phyloP scores from a whole-genome alignment of 2,329 filamentous ascomycete genomes.

The Paecilomyces formosus region DNA sequence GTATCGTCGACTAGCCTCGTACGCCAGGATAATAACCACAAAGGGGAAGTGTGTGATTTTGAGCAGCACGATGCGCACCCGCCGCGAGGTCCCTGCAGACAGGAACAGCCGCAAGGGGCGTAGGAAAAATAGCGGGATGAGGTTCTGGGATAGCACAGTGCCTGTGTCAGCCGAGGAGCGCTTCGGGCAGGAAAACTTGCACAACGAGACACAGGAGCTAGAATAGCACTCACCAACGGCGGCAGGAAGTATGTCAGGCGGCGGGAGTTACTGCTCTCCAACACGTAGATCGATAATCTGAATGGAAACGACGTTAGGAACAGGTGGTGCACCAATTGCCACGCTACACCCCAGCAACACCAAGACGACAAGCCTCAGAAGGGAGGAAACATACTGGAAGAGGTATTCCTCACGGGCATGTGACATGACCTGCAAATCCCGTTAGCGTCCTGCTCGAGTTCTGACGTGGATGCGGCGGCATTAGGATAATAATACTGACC shows the following conservation, averaged over 20 bases:
- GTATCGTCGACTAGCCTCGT: conserved; percentile 34
- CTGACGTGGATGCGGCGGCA: background rate
- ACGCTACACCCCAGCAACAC: background rate
- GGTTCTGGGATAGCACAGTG: conserved; percentile 38
- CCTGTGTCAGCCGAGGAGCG: background rate
- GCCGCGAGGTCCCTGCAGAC: conserved; percentile 47
- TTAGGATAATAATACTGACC: conserved; percentile 21
- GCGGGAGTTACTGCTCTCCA: conserved; percentile 39
- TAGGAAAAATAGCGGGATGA: conserved; percentile 49
- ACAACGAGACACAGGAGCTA: background rate
- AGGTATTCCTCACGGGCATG: conserved; percentile 57
- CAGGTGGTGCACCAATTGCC: background rate
- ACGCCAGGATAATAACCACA: conserved; percentile 51
- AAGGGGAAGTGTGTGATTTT: conserved; percentile 53
- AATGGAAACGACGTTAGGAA: conserved; percentile 1
- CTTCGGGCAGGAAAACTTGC: background rate
- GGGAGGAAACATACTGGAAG: conserved; percentile 41
- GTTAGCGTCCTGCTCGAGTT: background rate
- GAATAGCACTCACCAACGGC: conserved; percentile 30
- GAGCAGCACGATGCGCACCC: conserved; percentile 50
- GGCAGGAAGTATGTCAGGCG: conserved; percentile 42
- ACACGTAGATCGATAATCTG: conserved; percentile 37
- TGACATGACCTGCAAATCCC: conserved; percentile 45
- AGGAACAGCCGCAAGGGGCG: conserved; percentile 52
- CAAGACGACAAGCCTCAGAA: background rate